Percentiles rank a stretch among this genome's conserved stretches.
These are phyloP conservation scores for Fusarium sp. DNA, from an alignment of 2,329 filamentous ascomycete species.

Conservation along the genomic window DNA sequence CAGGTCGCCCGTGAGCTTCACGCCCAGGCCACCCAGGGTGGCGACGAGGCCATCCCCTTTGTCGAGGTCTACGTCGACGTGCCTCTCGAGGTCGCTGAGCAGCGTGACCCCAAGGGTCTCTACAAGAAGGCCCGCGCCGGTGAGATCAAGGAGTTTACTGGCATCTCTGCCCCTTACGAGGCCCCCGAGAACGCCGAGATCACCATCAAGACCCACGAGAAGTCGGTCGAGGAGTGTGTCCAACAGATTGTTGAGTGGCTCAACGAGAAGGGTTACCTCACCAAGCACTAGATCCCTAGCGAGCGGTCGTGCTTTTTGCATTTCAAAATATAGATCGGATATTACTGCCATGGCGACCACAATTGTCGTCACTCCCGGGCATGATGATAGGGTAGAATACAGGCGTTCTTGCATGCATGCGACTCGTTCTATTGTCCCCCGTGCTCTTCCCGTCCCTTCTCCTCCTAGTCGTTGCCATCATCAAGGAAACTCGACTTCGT, in stretches of 20 bases:
- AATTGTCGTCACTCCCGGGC: constrained; percentile 36
- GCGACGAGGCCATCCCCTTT: constrained; percentile 82
- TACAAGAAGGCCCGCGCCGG: constrained; percentile 97
- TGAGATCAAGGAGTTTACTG: constrained; percentile 97
- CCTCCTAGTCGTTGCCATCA: not conserved
- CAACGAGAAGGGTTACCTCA: constrained; percentile 69
- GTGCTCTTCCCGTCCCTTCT: not conserved
- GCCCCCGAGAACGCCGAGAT: constrained; percentile 88
- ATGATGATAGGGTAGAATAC: constrained; percentile 44
- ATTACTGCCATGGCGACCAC: constrained; percentile 43
- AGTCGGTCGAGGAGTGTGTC: constrained; percentile 89
- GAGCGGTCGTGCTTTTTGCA: constrained; percentile 17
- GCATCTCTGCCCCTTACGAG: constrained; percentile 95
- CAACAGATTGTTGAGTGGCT: constrained; percentile 85
- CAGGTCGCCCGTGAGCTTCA: constrained; percentile 86
- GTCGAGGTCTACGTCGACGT: constrained; percentile 96
- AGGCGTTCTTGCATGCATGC: constrained; percentile 44
- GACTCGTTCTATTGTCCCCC: constrained; percentile 28
- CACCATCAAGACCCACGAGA: constrained; percentile 83
- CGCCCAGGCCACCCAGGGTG: constrained; percentile 61
- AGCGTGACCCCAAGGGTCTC: constrained; percentile 95
- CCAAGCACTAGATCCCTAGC: constrained; percentile 42
- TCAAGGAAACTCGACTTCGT: constrained; percentile 84
- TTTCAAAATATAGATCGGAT: constrained; percentile 41
- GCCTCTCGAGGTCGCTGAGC: constrained; percentile 89